Base-by-base conservation (phyloP, 2,329 filamentous ascomycete genomes). In the Onygenales sp. region DNA sequence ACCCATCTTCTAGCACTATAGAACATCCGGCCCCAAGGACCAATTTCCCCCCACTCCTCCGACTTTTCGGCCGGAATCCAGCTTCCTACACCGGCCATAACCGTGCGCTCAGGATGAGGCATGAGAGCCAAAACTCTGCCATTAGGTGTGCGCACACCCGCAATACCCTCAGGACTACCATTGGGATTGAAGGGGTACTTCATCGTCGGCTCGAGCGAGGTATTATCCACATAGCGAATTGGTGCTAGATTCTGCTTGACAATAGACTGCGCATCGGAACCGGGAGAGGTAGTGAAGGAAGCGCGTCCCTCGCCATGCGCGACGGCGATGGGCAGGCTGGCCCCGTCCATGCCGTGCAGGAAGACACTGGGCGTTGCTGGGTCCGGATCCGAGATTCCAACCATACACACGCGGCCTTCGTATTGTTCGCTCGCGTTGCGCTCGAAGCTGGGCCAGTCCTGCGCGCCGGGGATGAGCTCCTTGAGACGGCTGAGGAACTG, bases 241-340 rank as follows among this genome's bases (percentile, higher is more conserved):
- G 87, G 83, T 2, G 91, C 84, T 27, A 92, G 80, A 27, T 86
- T 85, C 47, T 83, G 75, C 40, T 80, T 77, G 48, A 83, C 77
- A 52, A 94, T 77, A 2, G 67, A 65, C 33, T 66, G 66, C 2
- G 74, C 72, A 2, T 71, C 69, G 10, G 70, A 56, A 13, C 67
- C 65, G 4, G 21, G 21, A 13, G 77, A 74, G 9, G 76, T 72
- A n/a, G 76, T 67, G 67, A 91, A 91, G 6, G 76, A 74, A 11
- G 92, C 93, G 34, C 88, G 83, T 11, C 93, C 93, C 71, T 98
- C 92, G 48, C 90, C 91, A 72, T 97, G 91, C 0, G 90, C 90
- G 13, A 92, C 87, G 21, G 85, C 88, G 57, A 96, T 93, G 34
- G 91, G 91, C 6, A 97, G 77, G 2, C 81, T 80, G 4, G 86